These are phyloP conservation scores for Alternaria sp. DNA, from an alignment of 2,329 filamentous ascomycete species.

Conservation along the genomic window DNA sequence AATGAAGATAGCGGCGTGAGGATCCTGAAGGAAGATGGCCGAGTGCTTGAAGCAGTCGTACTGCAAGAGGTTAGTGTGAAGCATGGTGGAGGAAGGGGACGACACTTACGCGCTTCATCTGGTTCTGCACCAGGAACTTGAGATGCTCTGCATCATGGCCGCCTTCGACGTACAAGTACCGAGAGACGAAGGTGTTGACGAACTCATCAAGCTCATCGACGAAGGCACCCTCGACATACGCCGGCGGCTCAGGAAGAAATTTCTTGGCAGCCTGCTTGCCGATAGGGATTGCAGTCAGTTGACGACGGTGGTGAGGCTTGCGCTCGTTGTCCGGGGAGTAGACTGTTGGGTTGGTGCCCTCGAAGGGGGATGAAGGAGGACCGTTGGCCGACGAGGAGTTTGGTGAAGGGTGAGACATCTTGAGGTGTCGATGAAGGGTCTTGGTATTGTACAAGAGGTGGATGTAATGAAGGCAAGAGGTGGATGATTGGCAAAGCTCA, in stretches of 20 bases:
- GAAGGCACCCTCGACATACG: constrained; percentile 26
- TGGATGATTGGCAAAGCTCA: constrained; percentile 22
- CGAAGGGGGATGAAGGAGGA: constrained; percentile 34
- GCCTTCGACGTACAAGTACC: constrained; percentile 32
- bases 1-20: neutral
- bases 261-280: constrained; percentile 14
- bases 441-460: constrained; percentile 13
- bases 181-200: constrained; percentile 29
- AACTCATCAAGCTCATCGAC: constrained; percentile 35
- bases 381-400: constrained; percentile 29
- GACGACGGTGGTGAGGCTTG: constrained; percentile 21
- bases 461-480: constrained; percentile 20
- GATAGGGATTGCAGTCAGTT: constrained; percentile 17
- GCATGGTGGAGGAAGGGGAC: neutral
- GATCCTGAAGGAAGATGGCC: constrained; percentile 27
- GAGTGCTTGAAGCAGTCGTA: constrained; percentile 33
- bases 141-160: constrained; percentile 34
- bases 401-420: constrained; percentile 37
- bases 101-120: constrained; percentile 40
- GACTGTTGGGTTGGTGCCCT: constrained; percentile 35
- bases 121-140: constrained; percentile 28
- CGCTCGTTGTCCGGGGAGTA: constrained; percentile 37
- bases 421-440: constrained; percentile 8
- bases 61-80: constrained; percentile 29
- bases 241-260: constrained; percentile 19